phyloP scores from a whole-genome alignment of 1,284 basidiomycete species.

The Xanthoconium separans region DNA sequence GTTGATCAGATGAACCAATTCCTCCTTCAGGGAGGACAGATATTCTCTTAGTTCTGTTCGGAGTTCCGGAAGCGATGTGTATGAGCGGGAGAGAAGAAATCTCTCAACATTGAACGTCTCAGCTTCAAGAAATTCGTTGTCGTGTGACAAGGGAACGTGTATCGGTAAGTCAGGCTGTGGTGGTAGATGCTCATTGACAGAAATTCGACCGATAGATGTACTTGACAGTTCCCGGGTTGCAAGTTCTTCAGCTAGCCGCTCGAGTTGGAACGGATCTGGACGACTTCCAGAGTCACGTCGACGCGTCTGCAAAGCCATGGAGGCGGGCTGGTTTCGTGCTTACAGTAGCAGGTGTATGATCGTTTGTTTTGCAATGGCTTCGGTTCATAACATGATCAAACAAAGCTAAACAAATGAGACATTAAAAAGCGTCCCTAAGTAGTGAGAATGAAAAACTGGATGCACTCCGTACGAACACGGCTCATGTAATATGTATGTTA shows the following conservation, averaged over 20 bases:
- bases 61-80: slow-evolving; percentile 85
- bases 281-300: slow-evolving; percentile 14
- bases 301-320: slow-evolving; percentile 19
- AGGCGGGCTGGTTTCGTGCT: background rate
- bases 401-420: slow-evolving; percentile 1
- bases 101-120: slow-evolving; percentile 79
- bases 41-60: slow-evolving; percentile 87
- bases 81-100: slow-evolving; percentile 85
- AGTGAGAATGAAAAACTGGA: background rate
- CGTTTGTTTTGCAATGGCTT: slow-evolving; percentile 26
- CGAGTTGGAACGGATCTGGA: slow-evolving; percentile 61
- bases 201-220: slow-evolving; percentile 4
- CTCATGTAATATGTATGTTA: background rate
- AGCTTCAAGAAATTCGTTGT: slow-evolving; percentile 70
- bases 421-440: no score
- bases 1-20: slow-evolving; percentile 93
- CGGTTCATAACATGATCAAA: slow-evolving; percentile 25
- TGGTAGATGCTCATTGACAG: slow-evolving; percentile 10
- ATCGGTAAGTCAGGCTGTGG: slow-evolving; percentile 59
- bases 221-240: slow-evolving; percentile 50
- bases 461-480: background rate
- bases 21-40: slow-evolving; percentile 80
- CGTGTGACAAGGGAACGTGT: slow-evolving; percentile 76
- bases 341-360: background rate
- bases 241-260: slow-evolving; percentile 72